Evolutionary conservation across 768 basidiomycete genomes (phyloP).

Genomic region (Tulasnella sp.): DNA sequence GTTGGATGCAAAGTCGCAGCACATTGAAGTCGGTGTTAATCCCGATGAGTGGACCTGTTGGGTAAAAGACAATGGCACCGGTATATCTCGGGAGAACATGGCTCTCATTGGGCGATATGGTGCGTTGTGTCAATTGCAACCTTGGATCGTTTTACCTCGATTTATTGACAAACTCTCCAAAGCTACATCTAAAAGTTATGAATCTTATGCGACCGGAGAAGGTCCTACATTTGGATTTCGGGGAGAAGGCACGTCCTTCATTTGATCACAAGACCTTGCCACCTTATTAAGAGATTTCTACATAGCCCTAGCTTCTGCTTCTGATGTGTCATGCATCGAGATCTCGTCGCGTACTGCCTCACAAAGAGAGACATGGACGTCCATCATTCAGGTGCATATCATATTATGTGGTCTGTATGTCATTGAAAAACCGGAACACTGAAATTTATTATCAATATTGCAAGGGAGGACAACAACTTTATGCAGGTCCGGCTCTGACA

Average conservation of each 20-base stretch:
- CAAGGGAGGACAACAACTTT: slow-evolving; percentile 57
- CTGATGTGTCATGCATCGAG: slow-evolving; percentile 66
- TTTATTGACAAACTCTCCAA: not conserved
- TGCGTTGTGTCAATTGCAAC: not conserved
- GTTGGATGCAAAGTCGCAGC: slow-evolving; percentile 61
- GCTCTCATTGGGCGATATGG: slow-evolving; percentile 43
- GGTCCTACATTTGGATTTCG: slow-evolving; percentile 75
- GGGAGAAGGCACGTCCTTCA: slow-evolving; percentile 58
- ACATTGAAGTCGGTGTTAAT: slow-evolving; percentile 60
- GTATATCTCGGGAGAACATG: slow-evolving; percentile 53
- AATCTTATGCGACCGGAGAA: slow-evolving; percentile 35
- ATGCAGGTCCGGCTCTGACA: slow-evolving; percentile 57
- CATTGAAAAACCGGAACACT: not conserved
- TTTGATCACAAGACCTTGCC: not conserved
- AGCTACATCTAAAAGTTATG: slow-evolving; percentile 67
- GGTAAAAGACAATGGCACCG: slow-evolving; percentile 75
- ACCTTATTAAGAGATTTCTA: slow-evolving; percentile 8
- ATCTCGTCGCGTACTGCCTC: slow-evolving; percentile 60
- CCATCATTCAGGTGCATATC: slow-evolving; percentile 56
- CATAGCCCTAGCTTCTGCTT: slow-evolving; percentile 71
- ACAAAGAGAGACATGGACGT: slow-evolving; percentile 55
- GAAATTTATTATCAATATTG: not conserved
- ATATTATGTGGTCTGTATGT: not conserved
- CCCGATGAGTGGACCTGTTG: slow-evolving; percentile 69
- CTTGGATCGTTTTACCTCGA: not conserved